Evolutionary conservation across 257 asterid species (phyloP).

Genomic region (Jaltomata sinuosa): DNA sequence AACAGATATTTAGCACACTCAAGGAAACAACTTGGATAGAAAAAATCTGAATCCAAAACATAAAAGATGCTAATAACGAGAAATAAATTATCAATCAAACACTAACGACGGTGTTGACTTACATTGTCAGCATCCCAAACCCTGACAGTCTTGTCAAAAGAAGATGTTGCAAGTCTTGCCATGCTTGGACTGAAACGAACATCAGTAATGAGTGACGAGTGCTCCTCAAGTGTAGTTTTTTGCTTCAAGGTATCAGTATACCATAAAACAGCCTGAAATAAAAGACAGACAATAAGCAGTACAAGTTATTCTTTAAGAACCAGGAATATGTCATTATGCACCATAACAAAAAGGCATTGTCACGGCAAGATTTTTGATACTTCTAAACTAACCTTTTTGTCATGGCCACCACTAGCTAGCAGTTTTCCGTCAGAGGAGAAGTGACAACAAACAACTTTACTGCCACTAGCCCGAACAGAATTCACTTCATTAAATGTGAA

Average conservation of each 20-base stretch:
- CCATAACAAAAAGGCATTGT: background rate
- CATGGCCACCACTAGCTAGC: conserved; percentile 97
- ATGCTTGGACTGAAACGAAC: conserved; percentile 97
- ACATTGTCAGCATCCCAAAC: conserved; percentile 98
- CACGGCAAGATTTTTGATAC: background rate
- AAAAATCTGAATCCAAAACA: background rate
- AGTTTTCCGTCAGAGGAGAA: conserved; percentile 96
- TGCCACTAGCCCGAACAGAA: conserved; percentile 66
- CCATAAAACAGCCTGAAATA: conserved; percentile 86
- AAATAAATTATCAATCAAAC: background rate
- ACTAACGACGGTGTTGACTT: conserved; percentile 15
- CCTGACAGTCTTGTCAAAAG: conserved; percentile 92
- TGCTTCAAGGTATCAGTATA: conserved; percentile 61
- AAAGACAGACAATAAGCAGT: background rate
- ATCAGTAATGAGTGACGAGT: conserved; percentile 68
- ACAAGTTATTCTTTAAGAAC: conserved; percentile 3
- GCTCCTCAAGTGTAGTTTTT: conserved; percentile 88
- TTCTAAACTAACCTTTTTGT: conserved; percentile 56
- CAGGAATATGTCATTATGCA: background rate
- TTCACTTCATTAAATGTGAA: conserved; percentile 69
- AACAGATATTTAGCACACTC: background rate
- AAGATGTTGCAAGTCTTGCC: conserved; percentile 96
- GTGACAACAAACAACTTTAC: conserved; percentile 87
- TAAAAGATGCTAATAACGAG: background rate
- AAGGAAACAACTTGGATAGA: background rate